Conservation (phyloP, 1,284 basidiomycete species). For the Trametes polyzona region DNA sequence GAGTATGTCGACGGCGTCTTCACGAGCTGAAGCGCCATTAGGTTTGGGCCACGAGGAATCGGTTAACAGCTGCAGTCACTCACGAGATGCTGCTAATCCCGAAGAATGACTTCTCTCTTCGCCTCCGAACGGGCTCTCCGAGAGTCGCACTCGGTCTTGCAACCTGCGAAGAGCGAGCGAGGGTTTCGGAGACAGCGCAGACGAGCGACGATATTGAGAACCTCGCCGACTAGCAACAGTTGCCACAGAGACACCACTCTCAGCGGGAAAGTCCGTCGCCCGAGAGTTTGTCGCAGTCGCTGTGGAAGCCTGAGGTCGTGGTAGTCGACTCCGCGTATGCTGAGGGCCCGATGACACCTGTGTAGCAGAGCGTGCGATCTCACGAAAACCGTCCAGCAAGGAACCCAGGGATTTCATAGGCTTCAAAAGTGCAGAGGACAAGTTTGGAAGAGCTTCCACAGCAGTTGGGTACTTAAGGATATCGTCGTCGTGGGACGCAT, state of each 20-base stretch:
- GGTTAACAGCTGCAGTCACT: background rate
- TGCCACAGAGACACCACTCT: too few species aligned
- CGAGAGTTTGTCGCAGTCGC: too few species aligned
- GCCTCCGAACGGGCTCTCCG: background rate
- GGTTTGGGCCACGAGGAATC: background rate
- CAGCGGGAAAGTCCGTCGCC: too few species aligned
- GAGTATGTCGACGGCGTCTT: background rate
- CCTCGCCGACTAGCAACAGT: too few species aligned
- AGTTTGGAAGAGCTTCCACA: background rate
- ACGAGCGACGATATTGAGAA: too few species aligned
- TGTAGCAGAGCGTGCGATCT: constrained; percentile 25
- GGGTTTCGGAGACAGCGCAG: background rate
- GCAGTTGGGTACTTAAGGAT: too few species aligned
- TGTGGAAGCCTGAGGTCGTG: background rate
- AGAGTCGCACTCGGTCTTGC: background rate
- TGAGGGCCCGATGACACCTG: background rate
- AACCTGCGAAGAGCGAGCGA: background rate
- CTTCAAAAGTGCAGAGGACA: background rate
- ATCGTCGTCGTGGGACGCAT: background rate
- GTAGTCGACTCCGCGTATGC: background rate
- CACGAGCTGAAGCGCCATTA: too few species aligned
- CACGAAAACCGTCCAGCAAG: constrained; percentile 21
- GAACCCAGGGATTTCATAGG: constrained; percentile 20
- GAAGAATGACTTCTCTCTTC: background rate
- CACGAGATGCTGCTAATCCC: too few species aligned